Evolutionary conservation across 2,329 filamentous ascomycete species (phyloP), one percentile per base, ranked within the genome.

Genomic region (Talaromyces sp.): DNA sequence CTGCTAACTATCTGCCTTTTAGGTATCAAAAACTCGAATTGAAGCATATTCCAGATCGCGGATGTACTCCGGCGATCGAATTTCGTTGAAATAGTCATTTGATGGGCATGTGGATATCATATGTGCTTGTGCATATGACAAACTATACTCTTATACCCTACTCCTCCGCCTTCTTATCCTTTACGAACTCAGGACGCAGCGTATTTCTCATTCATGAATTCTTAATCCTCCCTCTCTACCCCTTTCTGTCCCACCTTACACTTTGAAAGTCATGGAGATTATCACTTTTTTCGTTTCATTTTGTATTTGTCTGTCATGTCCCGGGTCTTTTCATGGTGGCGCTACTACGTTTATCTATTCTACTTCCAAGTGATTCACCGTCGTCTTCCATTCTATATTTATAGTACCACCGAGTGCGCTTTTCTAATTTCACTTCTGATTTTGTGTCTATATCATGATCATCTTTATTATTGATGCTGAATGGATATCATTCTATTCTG

Each of bases 1-100:
- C 41, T 58, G n/a, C 19, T 61, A 31, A 58, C 11, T 41, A 1
- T 16, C 37, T 35, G 3, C 41, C 19, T 61, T 65, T 57, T 69
- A 96, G 92, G 72, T 96, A 94, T 77, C 95, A 99, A 79, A 92
- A 97, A 77, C 83, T 98, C 70, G 91, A 97, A 74, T 82, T 99
- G 72, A 91, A 92, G 77, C 93, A 97, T 77, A 90, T 97, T 64
- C 86, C 91, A 65, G 90, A 97, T 77, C 85, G 83, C 73, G 93
- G 94, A 64, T 95, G 92, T 78, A 91, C 90, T 76, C 87, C 88
- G 72, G 90, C 92, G 67, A 87, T 96, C 79, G 95, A 99, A 79
- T 97, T 98, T 77, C 86, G 90, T 79, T 94, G 81, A 90, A 48
- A 11, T 47, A 33, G 22, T 33, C 27, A 31, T 60, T 54, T 54